A percentile compares a stretch with the other conserved stretches of the same genome.
phyloP scores from a whole-genome alignment of 1,284 basidiomycete genomes.

The Papiliotrema laurentii region DNA sequence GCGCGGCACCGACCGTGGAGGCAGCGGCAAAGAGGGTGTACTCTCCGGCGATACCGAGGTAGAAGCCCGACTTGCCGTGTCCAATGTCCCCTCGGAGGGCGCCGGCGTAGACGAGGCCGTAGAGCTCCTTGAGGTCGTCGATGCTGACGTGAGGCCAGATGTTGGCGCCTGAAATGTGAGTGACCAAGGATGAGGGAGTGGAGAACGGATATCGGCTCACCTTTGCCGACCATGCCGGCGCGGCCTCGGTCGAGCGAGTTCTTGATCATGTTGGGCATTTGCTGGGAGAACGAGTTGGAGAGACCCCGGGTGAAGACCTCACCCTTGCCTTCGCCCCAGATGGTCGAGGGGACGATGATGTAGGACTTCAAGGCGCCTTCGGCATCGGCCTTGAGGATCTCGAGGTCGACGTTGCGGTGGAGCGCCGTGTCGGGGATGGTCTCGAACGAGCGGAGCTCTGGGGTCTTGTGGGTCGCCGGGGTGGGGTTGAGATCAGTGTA shows the following conservation, averaged over 20 bases:
- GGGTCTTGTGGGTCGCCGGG: constrained; percentile 16
- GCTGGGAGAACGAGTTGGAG: constrained; percentile 28
- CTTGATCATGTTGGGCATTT: constrained; percentile 21
- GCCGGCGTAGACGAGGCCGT: constrained; percentile 26
- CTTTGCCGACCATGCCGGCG: constrained; percentile 40
- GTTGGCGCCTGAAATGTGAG: constrained; percentile 27
- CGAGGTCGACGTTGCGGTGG: constrained; percentile 39
- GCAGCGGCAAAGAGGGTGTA: constrained; percentile 34
- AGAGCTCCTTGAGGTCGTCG: constrained; percentile 30
- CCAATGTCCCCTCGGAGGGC: constrained; percentile 23
- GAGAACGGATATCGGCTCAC: constrained; percentile 15
- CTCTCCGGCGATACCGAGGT: constrained; percentile 44
- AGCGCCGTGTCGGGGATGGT: constrained; percentile 22
- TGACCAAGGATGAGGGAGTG: not conserved
- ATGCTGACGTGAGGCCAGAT: constrained; percentile 36
- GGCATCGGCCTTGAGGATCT: constrained; percentile 42
- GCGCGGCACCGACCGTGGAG: constrained; percentile 33
- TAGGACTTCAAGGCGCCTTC: constrained; percentile 36
- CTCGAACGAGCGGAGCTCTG: constrained; percentile 36
- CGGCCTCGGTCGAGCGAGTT: constrained; percentile 26
- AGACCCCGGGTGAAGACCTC: constrained; percentile 26
- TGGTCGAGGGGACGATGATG: constrained; percentile 46
- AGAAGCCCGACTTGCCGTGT: constrained; percentile 43
- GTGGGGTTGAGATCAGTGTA: constrained; percentile 35
- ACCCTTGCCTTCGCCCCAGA: constrained; percentile 41